Evolutionary conservation across 139 green algal genomes (phyloP), one percentile per base, ranked within the genome.

Genomic region (Closterium sp.): DNA sequence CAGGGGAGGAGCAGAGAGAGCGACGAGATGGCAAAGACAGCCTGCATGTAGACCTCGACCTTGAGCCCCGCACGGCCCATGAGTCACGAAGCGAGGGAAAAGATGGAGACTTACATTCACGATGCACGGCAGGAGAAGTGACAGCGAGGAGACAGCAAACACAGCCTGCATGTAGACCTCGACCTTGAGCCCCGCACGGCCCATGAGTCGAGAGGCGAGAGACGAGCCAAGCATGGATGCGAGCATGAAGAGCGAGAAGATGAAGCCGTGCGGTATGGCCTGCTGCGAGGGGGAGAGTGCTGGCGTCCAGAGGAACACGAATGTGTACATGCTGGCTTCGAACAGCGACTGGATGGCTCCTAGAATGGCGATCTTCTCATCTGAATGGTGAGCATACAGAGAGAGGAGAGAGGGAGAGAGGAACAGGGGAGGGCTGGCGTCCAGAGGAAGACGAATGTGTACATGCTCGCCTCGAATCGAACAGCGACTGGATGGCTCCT

Each of bases 211-310:
- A 0, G 87, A 89, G 9, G 95, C 92, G 2, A 96, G 86, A 17
- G 92, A 95, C 32, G 79, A 92, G 17, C 95, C 95, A 21, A 94
- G 89, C 98, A 99, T 99, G 94, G 93, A 98, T 31, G 97, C 94
- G 2, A 98, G 96, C 98, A 99, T 99, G 95, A 99, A 98, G 92
- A 96, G 98, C 31, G 97, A 96, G 91, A 99, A 99, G 73, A 99
- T 98, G 90, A 99, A 97, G 87, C 98, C 98, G 91, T 99, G 98
- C 5, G 97, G 98, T 88, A 99, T 98, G 92, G 95, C 92, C 96
- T 99, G 96, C 90, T 96, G 93, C 88, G 96, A 95, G 3, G 98
- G 97, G 24, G 87, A 84, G 34, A 94, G 89, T 22, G 92, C 92
- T 10, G 92, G 92, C 22, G 92, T 94, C 92, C 92, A 94, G 88